phyloP scores from a whole-genome alignment of 257 asterid genomes.

The Nemophila menziesii region DNA sequence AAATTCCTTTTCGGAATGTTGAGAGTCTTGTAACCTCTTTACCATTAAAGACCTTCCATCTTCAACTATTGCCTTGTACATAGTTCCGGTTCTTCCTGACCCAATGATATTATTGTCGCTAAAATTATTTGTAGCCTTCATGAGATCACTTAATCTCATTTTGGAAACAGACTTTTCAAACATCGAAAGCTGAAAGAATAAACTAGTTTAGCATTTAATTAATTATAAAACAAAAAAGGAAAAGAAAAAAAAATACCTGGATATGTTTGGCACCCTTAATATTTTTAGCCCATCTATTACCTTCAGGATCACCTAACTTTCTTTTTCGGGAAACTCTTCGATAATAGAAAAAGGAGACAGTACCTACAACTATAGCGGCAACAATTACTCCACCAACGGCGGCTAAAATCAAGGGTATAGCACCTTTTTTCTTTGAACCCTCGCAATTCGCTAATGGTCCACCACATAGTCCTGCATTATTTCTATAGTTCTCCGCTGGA shows the following conservation, averaged over 20 bases:
- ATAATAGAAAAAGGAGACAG: conserved; percentile 18
- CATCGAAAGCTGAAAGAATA: conserved; percentile 28
- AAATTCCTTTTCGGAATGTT: conserved; percentile 36
- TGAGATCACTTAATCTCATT: conserved; percentile 34
- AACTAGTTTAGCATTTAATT: neutral
- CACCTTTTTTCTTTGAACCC: conserved; percentile 16
- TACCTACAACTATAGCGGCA: conserved; percentile 19
- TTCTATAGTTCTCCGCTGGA: conserved; percentile 24
- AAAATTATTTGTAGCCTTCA: conserved; percentile 31
- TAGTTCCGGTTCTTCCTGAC: conserved; percentile 26
- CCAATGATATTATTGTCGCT: conserved; percentile 28
- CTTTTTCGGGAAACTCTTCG: conserved; percentile 22
- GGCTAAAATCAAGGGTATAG: conserved; percentile 20
- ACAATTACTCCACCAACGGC: conserved; percentile 32
- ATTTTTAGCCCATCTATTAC: conserved; percentile 43
- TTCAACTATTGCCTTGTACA: conserved; percentile 27
- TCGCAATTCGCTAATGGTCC: conserved; percentile 27
- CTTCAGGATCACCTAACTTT: conserved; percentile 40
- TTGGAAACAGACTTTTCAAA: conserved; percentile 32
- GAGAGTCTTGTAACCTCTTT: conserved; percentile 29
- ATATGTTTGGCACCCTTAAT: conserved; percentile 36
- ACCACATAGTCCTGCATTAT: conserved; percentile 56
- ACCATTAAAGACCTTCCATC: conserved; percentile 31
- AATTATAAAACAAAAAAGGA: neutral
- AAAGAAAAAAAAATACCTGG: conserved; percentile 20